Evolutionary conservation across 805 yeast genomes (phyloP), one percentile per base, ranked within the genome.

Genomic region (Wickerhamiella occidentalis): DNA sequence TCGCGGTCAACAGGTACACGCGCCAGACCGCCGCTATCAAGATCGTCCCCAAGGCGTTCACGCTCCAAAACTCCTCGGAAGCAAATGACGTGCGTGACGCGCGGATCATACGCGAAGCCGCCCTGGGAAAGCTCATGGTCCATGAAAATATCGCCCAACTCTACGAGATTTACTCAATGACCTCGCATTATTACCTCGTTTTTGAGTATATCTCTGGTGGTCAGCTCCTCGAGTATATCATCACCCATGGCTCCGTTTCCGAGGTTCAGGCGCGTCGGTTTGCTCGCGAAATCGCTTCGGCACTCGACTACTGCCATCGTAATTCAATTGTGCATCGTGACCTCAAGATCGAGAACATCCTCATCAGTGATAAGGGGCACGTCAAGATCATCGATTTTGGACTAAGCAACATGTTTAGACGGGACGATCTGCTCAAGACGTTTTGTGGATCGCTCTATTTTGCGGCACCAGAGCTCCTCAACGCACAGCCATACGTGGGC

Each of bases 171-270:
- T 86, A 87, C 54, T 83, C 95, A 13, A 90, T 90, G 96, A 84
- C 96, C 8, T 86, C 86, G 55, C 97, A 92, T 65, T 92, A 84
- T 68, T 92, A 92, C 68, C 86, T 92, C 94, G 73, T 92, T 51
- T 90, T 92, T 67, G 99, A 92, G 64, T 90, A 85, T 62, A 94
- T 92, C 15, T 82, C 92, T 26, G 99, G 98, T 40, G 97, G 97
- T 23, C 98, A 92, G 67, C 78, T 92, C 84, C 76, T 92, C 54
- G 99, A 92, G 68, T 92, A 90, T 64, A 92, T 92, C 57, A 95
- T 92, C 54, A 80, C 95, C 22, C 98, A 92, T 68, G 98, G 97
- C 2, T 80, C 92, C 1, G 72, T 92, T 56, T 86, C 87, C 65
- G 99, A 92, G 64, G 78, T 83, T 52, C 94, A 86, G 62, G 98